Evolutionary conservation across 1,139 yeast species (phyloP), one percentile per base, ranked within the genome.

Genomic region (Arxiozyma bovina): DNA sequence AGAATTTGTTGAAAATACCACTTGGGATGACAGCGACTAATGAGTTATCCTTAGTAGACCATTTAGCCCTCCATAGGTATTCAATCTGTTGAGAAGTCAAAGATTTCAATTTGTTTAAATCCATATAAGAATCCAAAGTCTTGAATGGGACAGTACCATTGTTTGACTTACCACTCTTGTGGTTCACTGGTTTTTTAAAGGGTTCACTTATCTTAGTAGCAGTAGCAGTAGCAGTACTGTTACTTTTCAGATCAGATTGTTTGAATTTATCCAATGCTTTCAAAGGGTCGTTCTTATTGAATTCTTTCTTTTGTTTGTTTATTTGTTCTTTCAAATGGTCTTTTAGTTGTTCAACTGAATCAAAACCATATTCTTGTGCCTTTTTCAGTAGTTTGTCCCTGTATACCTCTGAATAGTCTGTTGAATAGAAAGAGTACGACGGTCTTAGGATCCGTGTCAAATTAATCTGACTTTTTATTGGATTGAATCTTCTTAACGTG

Each of bases 1-100:
- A 78, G 69, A 93, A 77, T 50, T 75, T 76, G 23, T 83, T 75
- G 66, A 81, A 91, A 27, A 82, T 80, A 9, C 73, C 71, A 8
- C 73, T 72, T 25, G 80, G 78, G 42, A 90, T 73, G 0, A 80
- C 74, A 0, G 97, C 96, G 61, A 82, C 79, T 56, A 93, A 68
- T 9, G 83, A 71, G 50, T 82, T 73, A 20, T 83, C 85, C 58
- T 81, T 81, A 54, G 72, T 69, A 48, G 80, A 79, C 72, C 91
- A 90, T 61, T 96, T 79, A 0, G 96, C 90, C 68, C 88, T 83
- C 99, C 99, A 93, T 43, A 93, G 74, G 64, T 79, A 78, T 63
- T 87, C 95, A 53, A 93, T 76, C 63, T 91, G 96, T 60, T 79
- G 78, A 7, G 70, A 62, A 1, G 81, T 79, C 27, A 87, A 72